Evolutionary conservation across 345 rosid species (phyloP), one percentile per base, ranked within the genome.

Genomic region (Diplotaxis tenuifolia): DNA sequence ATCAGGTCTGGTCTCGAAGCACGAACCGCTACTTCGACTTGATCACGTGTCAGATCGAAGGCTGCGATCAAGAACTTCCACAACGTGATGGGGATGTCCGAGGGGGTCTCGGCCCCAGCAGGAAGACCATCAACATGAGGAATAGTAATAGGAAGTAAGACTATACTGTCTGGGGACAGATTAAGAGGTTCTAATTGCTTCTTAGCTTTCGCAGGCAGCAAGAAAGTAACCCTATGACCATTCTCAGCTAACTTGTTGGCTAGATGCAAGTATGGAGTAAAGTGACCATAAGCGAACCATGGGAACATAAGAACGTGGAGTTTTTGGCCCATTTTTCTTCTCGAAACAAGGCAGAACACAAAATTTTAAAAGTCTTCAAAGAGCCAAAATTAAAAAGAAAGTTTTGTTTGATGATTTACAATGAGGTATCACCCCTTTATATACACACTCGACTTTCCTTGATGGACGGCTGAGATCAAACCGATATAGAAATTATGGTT

Each of bases 221-320:
- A 77, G 79, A 84, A 78, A n/a, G 89, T 77, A 20, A 81, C 61
- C 12, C 57, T 80, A 14, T 76, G 85, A 29, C 92, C 91, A 23
- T 71, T 81, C 53, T 78, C 75, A 2, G 88, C 89, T 18, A 89
- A 74, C 53, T 76, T 78, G 75, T 86, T 89, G 7, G 92, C 68
- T 52, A 89, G 85, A 68, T 84, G 89, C 19, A 87, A 70, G 66
- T 58, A 87, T 0, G 92, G 92, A 7, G 83, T 84, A 71, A 89
- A 78, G 59, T 86, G 92, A 15, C 96, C 92, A 40, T 74, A 57
- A 12, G 92, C 90, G 18, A 87, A 75, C 86, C 84, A 87, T 0
- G 90, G 96, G 56, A 87, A 81, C 92, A 86, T 84, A 34, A 82
- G 78, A 3, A 75, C 53, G 19, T 81, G 84, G 57, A 87, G 66